Percentiles rank a stretch among this genome's conserved stretches.
These are phyloP conservation scores for Aristolochia californica DNA, from an alignment of 164 flowering plant genomes.

Conservation along the genomic window DNA sequence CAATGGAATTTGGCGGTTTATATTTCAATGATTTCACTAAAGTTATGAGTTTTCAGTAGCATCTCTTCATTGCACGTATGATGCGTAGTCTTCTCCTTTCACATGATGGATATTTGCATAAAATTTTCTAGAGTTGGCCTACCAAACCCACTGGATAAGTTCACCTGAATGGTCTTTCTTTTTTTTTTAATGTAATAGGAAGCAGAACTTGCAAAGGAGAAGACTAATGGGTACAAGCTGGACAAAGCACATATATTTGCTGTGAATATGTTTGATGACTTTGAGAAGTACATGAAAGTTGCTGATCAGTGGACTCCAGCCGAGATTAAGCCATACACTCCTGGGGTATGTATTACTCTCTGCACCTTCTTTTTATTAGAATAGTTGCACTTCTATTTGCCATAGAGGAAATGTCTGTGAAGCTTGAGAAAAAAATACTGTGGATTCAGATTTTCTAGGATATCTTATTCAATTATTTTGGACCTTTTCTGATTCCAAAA, in stretches of 20 bases:
- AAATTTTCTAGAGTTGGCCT: too few relatives aligned
- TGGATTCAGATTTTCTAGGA: neutral
- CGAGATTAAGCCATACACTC: conserved; percentile 61
- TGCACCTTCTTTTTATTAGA: neutral
- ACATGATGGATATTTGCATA: too few relatives aligned
- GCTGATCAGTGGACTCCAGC: conserved; percentile 98
- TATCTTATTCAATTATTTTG: neutral
- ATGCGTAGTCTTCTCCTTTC: too few relatives aligned
- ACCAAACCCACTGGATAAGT: too few relatives aligned
- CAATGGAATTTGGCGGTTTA: too few relatives aligned
- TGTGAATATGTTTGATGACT: conserved; percentile 79
- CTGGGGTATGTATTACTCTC: conserved; percentile 83
- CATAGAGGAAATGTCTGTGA: too few relatives aligned
- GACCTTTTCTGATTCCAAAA: too few relatives aligned
- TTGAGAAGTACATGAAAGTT: conserved; percentile 81
- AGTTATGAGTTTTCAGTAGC: too few relatives aligned
- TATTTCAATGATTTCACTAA: too few relatives aligned
- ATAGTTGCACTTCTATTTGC: too few relatives aligned
- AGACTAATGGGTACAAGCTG: conserved; percentile 75
- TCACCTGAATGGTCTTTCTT: too few relatives aligned
- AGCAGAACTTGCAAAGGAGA: conserved; percentile 88
- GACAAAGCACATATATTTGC: conserved; percentile 79
- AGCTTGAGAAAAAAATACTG: neutral
- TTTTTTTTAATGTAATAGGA: conserved; percentile 31
- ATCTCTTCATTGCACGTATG: too few relatives aligned